phyloP scores from a whole-genome alignment of 2,329 filamentous ascomycete genomes.

The Cladosporium sp. region DNA sequence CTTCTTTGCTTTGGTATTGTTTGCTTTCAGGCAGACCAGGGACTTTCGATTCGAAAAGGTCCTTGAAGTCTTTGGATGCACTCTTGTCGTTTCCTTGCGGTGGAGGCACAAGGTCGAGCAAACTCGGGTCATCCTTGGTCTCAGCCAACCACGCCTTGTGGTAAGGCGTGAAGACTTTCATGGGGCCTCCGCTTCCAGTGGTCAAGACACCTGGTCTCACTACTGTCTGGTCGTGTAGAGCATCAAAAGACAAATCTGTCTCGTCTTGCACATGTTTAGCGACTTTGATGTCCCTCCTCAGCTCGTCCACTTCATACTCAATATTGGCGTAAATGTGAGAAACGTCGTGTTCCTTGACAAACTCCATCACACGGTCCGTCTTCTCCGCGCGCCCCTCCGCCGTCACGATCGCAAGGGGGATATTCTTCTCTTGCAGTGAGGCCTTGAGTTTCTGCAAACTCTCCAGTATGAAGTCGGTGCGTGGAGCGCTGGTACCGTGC shows the following conservation, averaged over 20 bases:
- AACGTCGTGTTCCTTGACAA: constrained; percentile 41
- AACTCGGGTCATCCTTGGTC: constrained; percentile 37
- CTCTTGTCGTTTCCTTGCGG: constrained; percentile 41
- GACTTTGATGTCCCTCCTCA: constrained; percentile 53
- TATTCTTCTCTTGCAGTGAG: constrained; percentile 43
- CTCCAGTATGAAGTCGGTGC: constrained; percentile 46
- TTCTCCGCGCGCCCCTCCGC: constrained; percentile 41
- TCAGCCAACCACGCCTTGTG: constrained; percentile 44
- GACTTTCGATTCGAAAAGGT: constrained; percentile 53
- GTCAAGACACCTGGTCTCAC: constrained; percentile 42
- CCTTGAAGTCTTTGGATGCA: constrained; percentile 45
- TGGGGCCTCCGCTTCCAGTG: constrained; percentile 41
- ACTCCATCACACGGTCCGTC: constrained; percentile 38
- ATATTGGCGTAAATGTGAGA: constrained; percentile 52
- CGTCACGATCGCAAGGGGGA: constrained; percentile 45
- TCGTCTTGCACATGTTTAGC: constrained; percentile 33
- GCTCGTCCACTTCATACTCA: constrained; percentile 88
- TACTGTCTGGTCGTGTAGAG: constrained; percentile 48
- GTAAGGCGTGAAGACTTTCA: constrained; percentile 51
- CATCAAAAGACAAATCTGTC: constrained; percentile 36
- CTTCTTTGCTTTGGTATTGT: constrained; percentile 35
- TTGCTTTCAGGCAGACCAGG: constrained; percentile 39
- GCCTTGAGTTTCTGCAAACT: constrained; percentile 41
- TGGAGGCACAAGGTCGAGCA: constrained; percentile 39
- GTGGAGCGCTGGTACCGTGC: constrained; percentile 47